Evolutionary conservation across 108 stramenopile species (phyloP), one percentile per base, ranked within the genome.

Genomic region (Parmales sp.): DNA sequence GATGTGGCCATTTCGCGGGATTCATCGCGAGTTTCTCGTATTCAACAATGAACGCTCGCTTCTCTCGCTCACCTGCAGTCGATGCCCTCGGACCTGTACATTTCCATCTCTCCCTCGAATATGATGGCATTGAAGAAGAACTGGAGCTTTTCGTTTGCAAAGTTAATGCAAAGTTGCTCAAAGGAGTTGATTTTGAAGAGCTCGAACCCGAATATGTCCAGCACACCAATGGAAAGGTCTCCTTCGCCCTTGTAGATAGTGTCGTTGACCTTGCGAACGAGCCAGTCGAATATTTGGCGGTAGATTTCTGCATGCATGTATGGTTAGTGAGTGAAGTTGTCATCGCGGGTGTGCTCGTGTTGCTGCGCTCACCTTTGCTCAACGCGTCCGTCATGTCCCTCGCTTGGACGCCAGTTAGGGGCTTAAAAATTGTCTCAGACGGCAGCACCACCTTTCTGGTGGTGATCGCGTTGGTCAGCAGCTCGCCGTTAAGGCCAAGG

Each of bases 261-360:
- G 65, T 85, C 90, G 77, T 99, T 99, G 66, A 96, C 89, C 64
- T 88, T 90, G 28, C 78, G 69, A 39, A 99, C 96, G 45, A 97
- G 71, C 78, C 87, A 93, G 60, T 93, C 85, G 72, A 99, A 99
- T 0, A 91, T 78, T 65, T 87, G 85, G 29, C 89, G 80, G 76
- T 99, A 99, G 65, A 99, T 87, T 37, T 91, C 94, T 80, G n/a
- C n/a, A n/a, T n/a, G n/a, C n/a, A n/a, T n/a, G n/a, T n/a, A n/a
- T n/a, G n/a, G n/a, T n/a, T n/a, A n/a, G n/a, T n/a, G n/a, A n/a
- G n/a, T n/a, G n/a, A n/a, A n/a, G n/a, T n/a, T n/a, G n/a, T n/a
- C n/a, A n/a, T n/a, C n/a, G n/a, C n/a, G n/a, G n/a, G n/a, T n/a
- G n/a, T n/a, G n/a, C n/a, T n/a, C n/a, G n/a, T n/a, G n/a, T n/a